phyloP scores from a whole-genome alignment of 805 yeast species.

The Hanseniaspora valbyensis region DNA sequence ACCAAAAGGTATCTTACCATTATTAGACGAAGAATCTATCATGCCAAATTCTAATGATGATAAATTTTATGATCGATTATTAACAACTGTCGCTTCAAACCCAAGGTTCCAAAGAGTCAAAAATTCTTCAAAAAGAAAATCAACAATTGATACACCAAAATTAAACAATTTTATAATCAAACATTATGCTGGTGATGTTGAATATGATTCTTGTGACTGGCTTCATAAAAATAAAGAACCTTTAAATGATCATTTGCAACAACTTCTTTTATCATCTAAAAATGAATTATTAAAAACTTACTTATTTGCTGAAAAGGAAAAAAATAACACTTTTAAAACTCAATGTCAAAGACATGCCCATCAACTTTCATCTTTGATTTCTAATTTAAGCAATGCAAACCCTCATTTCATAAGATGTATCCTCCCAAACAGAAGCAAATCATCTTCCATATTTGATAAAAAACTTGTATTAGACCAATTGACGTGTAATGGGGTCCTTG shows the following conservation, averaged over 20 bases:
- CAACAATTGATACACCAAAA: conserved; percentile 42
- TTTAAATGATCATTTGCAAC: conserved; percentile 60
- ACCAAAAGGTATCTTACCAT: conserved; percentile 73
- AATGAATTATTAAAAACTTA: conserved; percentile 41
- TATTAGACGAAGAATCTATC: conserved; percentile 89
- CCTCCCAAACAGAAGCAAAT: conserved; percentile 71
- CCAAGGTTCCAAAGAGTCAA: conserved; percentile 47
- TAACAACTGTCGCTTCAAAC: conserved; percentile 46
- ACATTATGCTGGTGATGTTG: conserved; percentile 96
- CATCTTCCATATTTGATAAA: conserved; percentile 61
- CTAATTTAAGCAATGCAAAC: conserved; percentile 63
- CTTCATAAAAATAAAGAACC: conserved; percentile 91
- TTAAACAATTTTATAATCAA: conserved; percentile 48
- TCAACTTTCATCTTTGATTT: conserved; percentile 62
- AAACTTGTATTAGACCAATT: conserved; percentile 73
- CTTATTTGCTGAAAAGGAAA: conserved; percentile 19
- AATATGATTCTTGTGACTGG: conserved; percentile 87
- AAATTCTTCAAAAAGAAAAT: conserved; percentile 29
- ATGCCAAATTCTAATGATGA: conserved; percentile 81
- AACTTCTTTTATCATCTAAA: conserved; percentile 46
- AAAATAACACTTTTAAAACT: conserved; percentile 42
- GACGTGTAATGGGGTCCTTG: conserved; percentile 93
- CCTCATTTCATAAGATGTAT: conserved; percentile 98
- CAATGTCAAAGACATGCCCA: conserved; percentile 84
- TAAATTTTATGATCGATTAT: conserved; percentile 70